Evolutionary conservation across 2,329 filamentous ascomycete genomes (phyloP).

Genomic region (Ceratocystis cubensis): DNA sequence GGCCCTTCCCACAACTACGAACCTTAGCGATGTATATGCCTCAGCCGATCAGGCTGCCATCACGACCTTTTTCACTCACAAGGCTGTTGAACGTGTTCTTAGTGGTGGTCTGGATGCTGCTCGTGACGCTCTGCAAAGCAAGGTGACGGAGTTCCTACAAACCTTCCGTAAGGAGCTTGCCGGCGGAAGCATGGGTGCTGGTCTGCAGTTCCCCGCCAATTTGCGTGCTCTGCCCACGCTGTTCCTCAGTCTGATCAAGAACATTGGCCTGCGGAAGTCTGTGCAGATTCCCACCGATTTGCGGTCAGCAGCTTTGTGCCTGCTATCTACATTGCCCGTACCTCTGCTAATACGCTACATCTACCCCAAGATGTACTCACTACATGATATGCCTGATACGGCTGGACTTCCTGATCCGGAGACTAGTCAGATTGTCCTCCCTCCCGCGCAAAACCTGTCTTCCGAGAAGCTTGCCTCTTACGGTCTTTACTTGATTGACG

Average conservation of each 20-base stretch:
- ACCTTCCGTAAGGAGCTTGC: constrained; percentile 96
- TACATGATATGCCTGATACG: constrained; percentile 93
- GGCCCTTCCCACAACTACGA: constrained; percentile 83
- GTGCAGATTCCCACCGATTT: constrained; percentile 90
- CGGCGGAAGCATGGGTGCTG: constrained; percentile 88
- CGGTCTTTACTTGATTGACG: constrained; percentile 90
- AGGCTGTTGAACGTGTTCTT: constrained; percentile 83
- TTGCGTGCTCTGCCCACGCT: constrained; percentile 75
- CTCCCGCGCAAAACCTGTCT: constrained; percentile 71
- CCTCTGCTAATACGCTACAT: constrained; percentile 90
- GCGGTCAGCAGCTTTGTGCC: constrained; percentile 79
- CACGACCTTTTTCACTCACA: constrained; percentile 89
- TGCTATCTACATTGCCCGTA: constrained; percentile 84
- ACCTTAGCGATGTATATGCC: constrained; percentile 80
- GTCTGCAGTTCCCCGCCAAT: constrained; percentile 88
- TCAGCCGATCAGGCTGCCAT: constrained; percentile 91
- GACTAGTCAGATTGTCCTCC: constrained; percentile 80
- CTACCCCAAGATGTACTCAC: constrained; percentile 69
- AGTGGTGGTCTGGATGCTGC: constrained; percentile 81
- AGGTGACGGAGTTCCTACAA: constrained; percentile 81
- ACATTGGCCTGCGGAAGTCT: constrained; percentile 84
- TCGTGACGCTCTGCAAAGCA: constrained; percentile 77
- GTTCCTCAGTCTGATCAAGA: constrained; percentile 91
- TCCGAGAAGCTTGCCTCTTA: constrained; percentile 80
- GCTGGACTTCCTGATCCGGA: constrained; percentile 74